These are phyloP conservation scores for Lantana camara DNA, from an alignment of 257 asterid species.

Conservation along the genomic window DNA sequence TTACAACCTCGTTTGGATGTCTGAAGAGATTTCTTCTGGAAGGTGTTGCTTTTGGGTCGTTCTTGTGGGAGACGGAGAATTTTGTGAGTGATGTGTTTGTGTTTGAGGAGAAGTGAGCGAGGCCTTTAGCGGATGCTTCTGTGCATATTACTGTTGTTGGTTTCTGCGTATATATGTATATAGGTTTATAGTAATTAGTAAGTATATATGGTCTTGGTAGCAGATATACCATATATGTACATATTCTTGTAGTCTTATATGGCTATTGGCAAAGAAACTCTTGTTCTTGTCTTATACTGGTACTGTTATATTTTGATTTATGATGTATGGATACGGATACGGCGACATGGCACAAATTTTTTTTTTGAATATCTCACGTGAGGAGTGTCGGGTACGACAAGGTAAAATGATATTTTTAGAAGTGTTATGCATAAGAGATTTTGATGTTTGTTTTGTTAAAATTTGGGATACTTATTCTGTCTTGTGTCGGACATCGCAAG, in stretches of 20 bases:
- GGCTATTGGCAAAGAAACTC: not conserved
- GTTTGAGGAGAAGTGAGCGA: constrained; percentile 58
- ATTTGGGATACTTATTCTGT: too few relatives aligned
- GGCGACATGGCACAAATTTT: too few relatives aligned
- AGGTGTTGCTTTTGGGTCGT: constrained; percentile 86
- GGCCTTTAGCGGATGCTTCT: not conserved
- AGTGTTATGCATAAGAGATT: too few relatives aligned
- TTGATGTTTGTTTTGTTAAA: too few relatives aligned
- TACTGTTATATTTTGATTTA: not conserved
- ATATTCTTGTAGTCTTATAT: constrained; percentile 4
- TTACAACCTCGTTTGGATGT: constrained; percentile 71
- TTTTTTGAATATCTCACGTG: too few relatives aligned
- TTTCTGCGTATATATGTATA: constrained; percentile 19
- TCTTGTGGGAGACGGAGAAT: constrained; percentile 76
- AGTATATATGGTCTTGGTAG: not conserved
- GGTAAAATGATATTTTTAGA: too few relatives aligned
- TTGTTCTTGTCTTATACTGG: not conserved
- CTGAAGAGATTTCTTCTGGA: constrained; percentile 81
- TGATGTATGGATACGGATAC: not conserved
- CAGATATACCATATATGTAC: constrained; percentile 9
- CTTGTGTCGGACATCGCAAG: too few relatives aligned
- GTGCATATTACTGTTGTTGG: constrained; percentile 23
- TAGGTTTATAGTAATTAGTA: constrained; percentile 3
- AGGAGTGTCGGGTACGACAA: too few relatives aligned
- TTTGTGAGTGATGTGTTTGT: constrained; percentile 47